phyloP scores from a whole-genome alignment of 1,139 yeast species.

The Lodderomyces beijingensis region DNA sequence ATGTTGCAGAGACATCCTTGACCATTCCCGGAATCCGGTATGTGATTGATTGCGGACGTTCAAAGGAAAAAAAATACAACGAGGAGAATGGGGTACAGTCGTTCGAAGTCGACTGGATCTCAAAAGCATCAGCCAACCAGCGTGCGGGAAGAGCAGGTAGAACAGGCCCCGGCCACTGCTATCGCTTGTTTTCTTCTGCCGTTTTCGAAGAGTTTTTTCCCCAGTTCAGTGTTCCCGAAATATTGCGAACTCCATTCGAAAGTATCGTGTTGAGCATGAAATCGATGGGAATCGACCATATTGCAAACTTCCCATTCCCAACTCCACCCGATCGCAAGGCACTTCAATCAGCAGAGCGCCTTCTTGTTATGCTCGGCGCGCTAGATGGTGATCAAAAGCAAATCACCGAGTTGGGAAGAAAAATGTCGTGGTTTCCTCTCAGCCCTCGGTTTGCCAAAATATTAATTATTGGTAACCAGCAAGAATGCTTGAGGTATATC shows the following conservation, averaged over 20 bases:
- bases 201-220: slow-evolving; percentile 82
- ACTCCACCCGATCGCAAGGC: slow-evolving; percentile 77
- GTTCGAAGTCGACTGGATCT: slow-evolving; percentile 86
- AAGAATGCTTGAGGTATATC: slow-evolving; percentile 77
- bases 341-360: slow-evolving; percentile 60
- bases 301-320: slow-evolving; percentile 92
- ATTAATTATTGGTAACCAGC: slow-evolving; percentile 83
- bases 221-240: slow-evolving; percentile 85
- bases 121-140: slow-evolving; percentile 95
- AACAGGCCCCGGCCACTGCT: slow-evolving; percentile 98
- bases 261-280: slow-evolving; percentile 93
- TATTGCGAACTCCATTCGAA: slow-evolving; percentile 91
- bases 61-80: slow-evolving; percentile 82
- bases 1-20: slow-evolving; percentile 95
- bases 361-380: slow-evolving; percentile 77
- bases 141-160: slow-evolving; percentile 99
- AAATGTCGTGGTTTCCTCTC: slow-evolving; percentile 88
- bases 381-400: slow-evolving; percentile 44
- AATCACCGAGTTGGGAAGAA: slow-evolving; percentile 74
- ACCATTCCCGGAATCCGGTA: slow-evolving; percentile 95
- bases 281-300: slow-evolving; percentile 91
- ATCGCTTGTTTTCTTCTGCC: slow-evolving; percentile 91
- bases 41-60: slow-evolving; percentile 92
- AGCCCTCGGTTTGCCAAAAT: slow-evolving; percentile 93
- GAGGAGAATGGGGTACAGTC: slow-evolving; percentile 89